phyloP scores from a whole-genome alignment of 108 stramenopile species.

The Pseudonitzschia delicatissima region DNA sequence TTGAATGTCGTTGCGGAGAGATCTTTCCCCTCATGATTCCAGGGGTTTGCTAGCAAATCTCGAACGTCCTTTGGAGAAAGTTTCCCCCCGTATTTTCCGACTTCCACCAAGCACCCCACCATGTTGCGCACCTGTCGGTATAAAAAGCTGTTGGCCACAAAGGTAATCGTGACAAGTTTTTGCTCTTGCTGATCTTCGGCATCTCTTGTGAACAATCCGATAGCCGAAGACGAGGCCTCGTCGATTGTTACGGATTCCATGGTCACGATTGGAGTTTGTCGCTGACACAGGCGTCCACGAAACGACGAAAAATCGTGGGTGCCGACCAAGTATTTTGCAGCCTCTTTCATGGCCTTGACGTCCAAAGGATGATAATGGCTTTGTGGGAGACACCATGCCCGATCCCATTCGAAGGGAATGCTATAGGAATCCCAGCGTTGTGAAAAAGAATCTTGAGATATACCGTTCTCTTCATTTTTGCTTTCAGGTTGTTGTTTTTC shows the following conservation, averaged over 20 bases:
- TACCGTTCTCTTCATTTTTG: neutral
- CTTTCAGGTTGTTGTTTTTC: neutral
- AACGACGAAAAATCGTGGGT: slow-evolving; percentile 82
- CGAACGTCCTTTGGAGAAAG: slow-evolving; percentile 43
- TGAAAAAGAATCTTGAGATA: too few species aligned
- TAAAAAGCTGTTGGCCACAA: slow-evolving; percentile 72
- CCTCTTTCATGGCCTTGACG: slow-evolving; percentile 62
- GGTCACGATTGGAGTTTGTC: slow-evolving; percentile 62
- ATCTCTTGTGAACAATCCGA: slow-evolving; percentile 21
- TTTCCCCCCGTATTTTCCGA: slow-evolving; percentile 45
- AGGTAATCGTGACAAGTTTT: slow-evolving; percentile 54
- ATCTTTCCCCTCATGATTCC: neutral
- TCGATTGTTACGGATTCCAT: slow-evolving; percentile 39
- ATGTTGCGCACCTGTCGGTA: slow-evolving; percentile 86
- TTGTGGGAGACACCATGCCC: slow-evolving; percentile 58
- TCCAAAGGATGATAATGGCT: slow-evolving; percentile 29
- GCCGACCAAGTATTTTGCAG: slow-evolving; percentile 53
- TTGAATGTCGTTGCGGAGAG: neutral
- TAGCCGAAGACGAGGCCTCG: slow-evolving; percentile 31
- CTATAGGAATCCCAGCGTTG: too few species aligned
- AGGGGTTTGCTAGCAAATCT: slow-evolving; percentile 55
- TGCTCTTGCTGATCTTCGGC: neutral
- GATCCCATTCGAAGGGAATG: slow-evolving; percentile 69
- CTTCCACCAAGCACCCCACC: slow-evolving; percentile 65
- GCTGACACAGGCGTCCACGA: slow-evolving; percentile 65